Percentiles rank a stretch among this genome's conserved stretches.
phyloP scores from a whole-genome alignment of 1,139 yeast genomes.

The Debaryomycetaceae sp. region DNA sequence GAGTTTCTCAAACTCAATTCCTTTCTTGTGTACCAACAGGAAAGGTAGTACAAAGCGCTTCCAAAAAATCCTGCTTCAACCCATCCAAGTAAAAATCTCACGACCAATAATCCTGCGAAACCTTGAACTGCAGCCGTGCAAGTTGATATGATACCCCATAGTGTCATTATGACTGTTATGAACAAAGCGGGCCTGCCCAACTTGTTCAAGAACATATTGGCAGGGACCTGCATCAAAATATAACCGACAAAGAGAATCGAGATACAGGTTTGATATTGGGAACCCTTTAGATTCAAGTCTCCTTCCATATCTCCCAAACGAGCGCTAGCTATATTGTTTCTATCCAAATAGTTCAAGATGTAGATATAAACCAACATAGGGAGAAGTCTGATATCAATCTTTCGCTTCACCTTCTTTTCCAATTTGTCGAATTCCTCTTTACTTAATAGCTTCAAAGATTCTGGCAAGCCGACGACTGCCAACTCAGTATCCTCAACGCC shows the following conservation, averaged over 20 bases:
- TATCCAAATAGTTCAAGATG: slow-evolving; percentile 53
- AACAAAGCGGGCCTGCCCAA: slow-evolving; percentile 50
- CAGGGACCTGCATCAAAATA: slow-evolving; percentile 57
- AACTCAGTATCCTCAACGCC: not conserved
- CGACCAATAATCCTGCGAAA: slow-evolving; percentile 31
- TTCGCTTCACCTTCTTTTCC: slow-evolving; percentile 38
- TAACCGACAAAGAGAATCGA: slow-evolving; percentile 61
- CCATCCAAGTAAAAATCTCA: slow-evolving; percentile 49
- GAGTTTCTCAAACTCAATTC: slow-evolving; percentile 54
- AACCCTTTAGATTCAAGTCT: slow-evolving; percentile 46
- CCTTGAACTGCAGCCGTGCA: slow-evolving; percentile 30
- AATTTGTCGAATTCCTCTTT: slow-evolving; percentile 34
- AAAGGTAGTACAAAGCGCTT: slow-evolving; percentile 45
- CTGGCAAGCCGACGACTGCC: slow-evolving; percentile 20
- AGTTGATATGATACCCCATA: slow-evolving; percentile 52
- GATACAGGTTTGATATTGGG: slow-evolving; percentile 53
- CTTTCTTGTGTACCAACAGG: slow-evolving; percentile 47
- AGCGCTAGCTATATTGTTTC: slow-evolving; percentile 62
- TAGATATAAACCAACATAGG: slow-evolving; percentile 55
- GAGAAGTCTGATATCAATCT: slow-evolving; percentile 51
- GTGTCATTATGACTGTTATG: slow-evolving; percentile 47
- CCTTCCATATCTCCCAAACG: slow-evolving; percentile 54
- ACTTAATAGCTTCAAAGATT: slow-evolving; percentile 27
- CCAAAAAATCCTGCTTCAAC: slow-evolving; percentile 61
- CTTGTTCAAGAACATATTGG: slow-evolving; percentile 46